Conservation (phyloP, 2,329 filamentous ascomycete species). For the Epichloe glyceriae region DNA sequence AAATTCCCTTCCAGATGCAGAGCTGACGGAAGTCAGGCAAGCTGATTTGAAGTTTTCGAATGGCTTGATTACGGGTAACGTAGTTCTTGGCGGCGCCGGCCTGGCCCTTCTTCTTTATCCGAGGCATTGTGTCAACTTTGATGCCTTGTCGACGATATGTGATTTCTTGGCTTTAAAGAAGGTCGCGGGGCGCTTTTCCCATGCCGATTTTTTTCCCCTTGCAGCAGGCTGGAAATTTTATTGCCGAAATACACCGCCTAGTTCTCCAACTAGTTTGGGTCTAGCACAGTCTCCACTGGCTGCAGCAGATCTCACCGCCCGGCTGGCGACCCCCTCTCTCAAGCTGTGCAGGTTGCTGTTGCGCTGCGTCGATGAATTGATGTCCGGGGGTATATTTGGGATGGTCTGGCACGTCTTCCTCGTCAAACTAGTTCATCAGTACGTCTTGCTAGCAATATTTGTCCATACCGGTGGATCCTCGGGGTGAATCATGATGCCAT, state of each 20-base stretch:
- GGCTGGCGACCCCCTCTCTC: background rate
- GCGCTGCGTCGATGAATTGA: too few species aligned
- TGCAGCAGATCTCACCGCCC: conserved; percentile 14
- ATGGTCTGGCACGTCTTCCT: too few species aligned
- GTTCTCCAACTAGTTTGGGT: conserved; percentile 1
- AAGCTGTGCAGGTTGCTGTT: too few species aligned
- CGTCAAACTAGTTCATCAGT: too few species aligned
- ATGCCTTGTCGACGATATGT: conserved; percentile 5
- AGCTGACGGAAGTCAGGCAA: conserved; percentile 94
- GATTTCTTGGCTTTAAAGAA: conserved; percentile 8
- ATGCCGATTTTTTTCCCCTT: conserved; percentile 12
- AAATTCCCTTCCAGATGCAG: conserved; percentile 99
- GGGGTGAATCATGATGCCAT: too few species aligned
- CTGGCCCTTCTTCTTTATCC: conserved; percentile 85
- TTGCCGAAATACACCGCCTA: conserved; percentile 20
- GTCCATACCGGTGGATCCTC: too few species aligned
- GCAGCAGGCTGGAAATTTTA: conserved; percentile 18
- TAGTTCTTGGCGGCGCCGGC: conserved; percentile 95
- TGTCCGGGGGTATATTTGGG: too few species aligned
- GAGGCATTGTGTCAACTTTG: conserved; percentile 40
- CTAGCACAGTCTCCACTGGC: conserved; percentile 6
- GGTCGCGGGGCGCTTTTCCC: conserved; percentile 21
- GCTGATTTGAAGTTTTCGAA: conserved; percentile 94
- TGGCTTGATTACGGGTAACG: conserved; percentile 91
- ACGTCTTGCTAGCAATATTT: too few species aligned